A percentile compares a stretch with the other conserved stretches of the same genome.
These are phyloP conservation scores for Colletotrichum agaves DNA, from an alignment of 2,329 filamentous ascomycete genomes.

Conservation along the genomic window DNA sequence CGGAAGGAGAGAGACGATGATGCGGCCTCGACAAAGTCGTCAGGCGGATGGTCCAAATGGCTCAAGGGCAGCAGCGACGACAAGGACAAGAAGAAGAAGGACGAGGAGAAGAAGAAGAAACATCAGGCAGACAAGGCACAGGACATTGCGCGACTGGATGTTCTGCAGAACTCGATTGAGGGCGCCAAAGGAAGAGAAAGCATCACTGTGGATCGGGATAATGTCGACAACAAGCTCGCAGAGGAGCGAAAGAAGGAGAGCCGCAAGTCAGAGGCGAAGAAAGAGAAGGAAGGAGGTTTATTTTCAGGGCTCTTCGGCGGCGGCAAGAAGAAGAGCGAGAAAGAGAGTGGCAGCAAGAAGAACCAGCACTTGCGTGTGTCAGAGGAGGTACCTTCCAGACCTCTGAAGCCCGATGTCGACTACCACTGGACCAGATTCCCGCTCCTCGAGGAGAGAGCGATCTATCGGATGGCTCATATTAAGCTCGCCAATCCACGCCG, in stretches of 20 bases:
- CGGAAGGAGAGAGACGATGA: conserved; percentile 79
- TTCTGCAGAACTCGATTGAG: conserved; percentile 89
- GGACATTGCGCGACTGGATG: conserved; percentile 85
- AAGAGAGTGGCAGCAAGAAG: conserved; percentile 80
- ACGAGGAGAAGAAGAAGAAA: conserved; percentile 75
- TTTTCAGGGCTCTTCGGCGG: conserved; percentile 94
- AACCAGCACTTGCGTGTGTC: conserved; percentile 79
- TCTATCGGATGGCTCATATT: conserved; percentile 98
- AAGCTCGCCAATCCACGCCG: conserved; percentile 97
- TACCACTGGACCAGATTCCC: conserved; percentile 97
- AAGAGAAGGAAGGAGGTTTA: conserved; percentile 92
- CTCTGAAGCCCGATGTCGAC: conserved; percentile 86
- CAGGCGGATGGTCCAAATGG: conserved; percentile 81
- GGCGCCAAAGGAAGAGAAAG: conserved; percentile 80
- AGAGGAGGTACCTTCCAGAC: conserved; percentile 78
- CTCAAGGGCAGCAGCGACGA: conserved; percentile 83
- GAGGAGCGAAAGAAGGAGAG: conserved; percentile 87
- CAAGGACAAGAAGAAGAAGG: conserved; percentile 70
- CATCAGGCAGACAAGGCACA: conserved; percentile 67
- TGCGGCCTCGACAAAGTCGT: conserved; percentile 76
- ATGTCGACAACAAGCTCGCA: conserved; percentile 75
- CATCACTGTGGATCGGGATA: conserved; percentile 83
- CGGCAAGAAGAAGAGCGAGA: conserved; percentile 86
- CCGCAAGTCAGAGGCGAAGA: conserved; percentile 83
- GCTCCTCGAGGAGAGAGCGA: conserved; percentile 93